Conservation (phyloP, 164 flowering plant genomes). For the Platanus orientalis region DNA sequence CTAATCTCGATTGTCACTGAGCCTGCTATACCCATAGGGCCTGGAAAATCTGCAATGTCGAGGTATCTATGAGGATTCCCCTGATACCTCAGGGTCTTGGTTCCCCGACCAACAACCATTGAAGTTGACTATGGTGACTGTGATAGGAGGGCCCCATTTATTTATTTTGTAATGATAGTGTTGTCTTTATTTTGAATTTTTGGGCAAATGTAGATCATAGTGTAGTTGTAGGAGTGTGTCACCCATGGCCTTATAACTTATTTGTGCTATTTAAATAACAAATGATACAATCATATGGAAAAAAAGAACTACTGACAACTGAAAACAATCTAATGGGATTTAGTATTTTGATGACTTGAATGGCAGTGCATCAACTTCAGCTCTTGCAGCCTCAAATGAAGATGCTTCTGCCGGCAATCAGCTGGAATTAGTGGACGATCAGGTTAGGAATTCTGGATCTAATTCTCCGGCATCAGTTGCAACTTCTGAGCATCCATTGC, state of each 20-base stretch:
- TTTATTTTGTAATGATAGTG: too few species aligned
- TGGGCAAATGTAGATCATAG: not conserved
- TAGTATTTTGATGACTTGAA: not conserved
- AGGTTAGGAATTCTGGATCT: conserved; percentile 43
- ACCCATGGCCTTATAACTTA: not conserved
- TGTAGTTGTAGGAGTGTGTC: not conserved
- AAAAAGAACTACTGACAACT: too few species aligned
- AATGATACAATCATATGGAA: not conserved
- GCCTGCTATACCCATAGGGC: too few species aligned
- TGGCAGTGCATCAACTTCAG: conserved; percentile 22
- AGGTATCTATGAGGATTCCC: too few species aligned
- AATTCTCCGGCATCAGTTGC: conserved; percentile 50
- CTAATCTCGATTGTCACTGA: too few species aligned
- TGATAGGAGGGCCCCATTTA: too few species aligned
- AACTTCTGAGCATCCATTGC: conserved; percentile 43
- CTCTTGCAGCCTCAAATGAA: conserved; percentile 36
- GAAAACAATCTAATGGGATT: too few species aligned
- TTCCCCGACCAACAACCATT: too few species aligned
- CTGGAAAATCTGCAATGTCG: too few species aligned
- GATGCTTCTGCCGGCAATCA: conserved; percentile 41
- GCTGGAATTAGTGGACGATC: conserved; percentile 41
- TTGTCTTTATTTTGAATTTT: not conserved
- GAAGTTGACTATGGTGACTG: too few species aligned
- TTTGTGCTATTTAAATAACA: not conserved
- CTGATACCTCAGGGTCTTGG: too few species aligned